Evolutionary conservation across 306 rosid species (phyloP), one percentile per base, ranked within the genome.

Genomic region (Acacia confusa): DNA sequence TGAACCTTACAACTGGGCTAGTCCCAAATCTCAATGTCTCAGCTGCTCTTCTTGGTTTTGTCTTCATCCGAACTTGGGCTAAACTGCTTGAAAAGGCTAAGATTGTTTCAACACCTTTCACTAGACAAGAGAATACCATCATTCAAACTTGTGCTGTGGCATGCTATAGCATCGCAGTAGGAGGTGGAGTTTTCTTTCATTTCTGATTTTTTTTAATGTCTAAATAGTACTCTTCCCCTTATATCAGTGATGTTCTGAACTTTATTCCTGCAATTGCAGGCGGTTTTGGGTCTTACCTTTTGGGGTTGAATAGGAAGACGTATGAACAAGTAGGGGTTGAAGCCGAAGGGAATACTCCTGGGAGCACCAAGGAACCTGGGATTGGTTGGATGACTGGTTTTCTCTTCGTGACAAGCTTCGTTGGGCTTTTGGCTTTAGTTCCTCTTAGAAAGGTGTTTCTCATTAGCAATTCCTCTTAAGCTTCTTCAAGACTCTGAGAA

Each of bases 81-180:
- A 78, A 68, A 80, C 74, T 92, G 67, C 96, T 94, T 40, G 85
- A 87, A 52, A 91, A 91, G 79, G 96, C 97, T 50, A 95, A 92
- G 61, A 52, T 91, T 78, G 88, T 90, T 43, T 84, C 98, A 19
- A 82, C 76, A 47, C 97, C 97, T 32, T 94, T 94, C 85, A 94
- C 98, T 24, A 85, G 89, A 77, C 97, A 94, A 84, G 98, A 94
- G 83, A 94, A 94, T 64, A 94, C 97, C 61, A 74, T 92, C 48
- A 92, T 94, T 76, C 98, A 94, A 82, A 94, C 98, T 27, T 94
- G 97, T 86, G 97, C 97, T 17, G 97, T 91, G 47, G 98, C 98
- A 40, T 94, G 98, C 82, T 92, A 94, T 55, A 94, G 94, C 87
- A 89, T 92, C 22, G 70, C 98, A 19, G 88, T 81, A 75, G 96